Evolutionary conservation across 306 rosid genomes (phyloP), one percentile per base, ranked within the genome.

Genomic region (Lathyrus sativus): DNA sequence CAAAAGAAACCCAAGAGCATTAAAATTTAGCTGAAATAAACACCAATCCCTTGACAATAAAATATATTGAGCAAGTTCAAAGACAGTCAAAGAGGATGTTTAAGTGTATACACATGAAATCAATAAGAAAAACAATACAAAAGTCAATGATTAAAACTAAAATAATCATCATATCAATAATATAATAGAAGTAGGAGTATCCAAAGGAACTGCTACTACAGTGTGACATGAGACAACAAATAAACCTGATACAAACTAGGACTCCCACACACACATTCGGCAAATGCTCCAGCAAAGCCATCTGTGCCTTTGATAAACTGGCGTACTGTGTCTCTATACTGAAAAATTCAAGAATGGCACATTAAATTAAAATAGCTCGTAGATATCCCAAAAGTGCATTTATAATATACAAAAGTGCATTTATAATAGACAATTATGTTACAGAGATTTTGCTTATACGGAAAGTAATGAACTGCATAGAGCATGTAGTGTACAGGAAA

Each of bases 251-350:
- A 93, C 73, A 90, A 74, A 73, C 88, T 93, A 72, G 98, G 97
- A 77, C 97, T 88, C 73, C 98, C 98, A 68, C 98, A 93, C 67
- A 93, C 89, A 83, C 91, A 90, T 82, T 88, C 81, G 33, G 98
- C 97, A 76, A 90, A 85, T 72, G 90, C 91, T 78, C 98, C 98
- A 45, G 97, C 83, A 85, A 90, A 88, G 62, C 96, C 98, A 84
- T 79, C 84, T 42, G 97, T 90, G 24, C 98, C 98, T 84, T 93
- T 90, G 79, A 93, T 85, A 89, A 93, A 93, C 73, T 82, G 91
- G 68, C 98, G 91, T 62, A 88, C 91, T 3, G 77, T 82, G 83
- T 93, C 98, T 68, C 96, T 92, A 74, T 77, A 93, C 98, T 93
- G 97, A 54, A 85, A 73, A 59, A 71, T 51, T 70, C 62, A 81